Evolutionary conservation across 805 yeast genomes (phyloP), one percentile per base, ranked within the genome.

Genomic region (Candida schatavii): DNA sequence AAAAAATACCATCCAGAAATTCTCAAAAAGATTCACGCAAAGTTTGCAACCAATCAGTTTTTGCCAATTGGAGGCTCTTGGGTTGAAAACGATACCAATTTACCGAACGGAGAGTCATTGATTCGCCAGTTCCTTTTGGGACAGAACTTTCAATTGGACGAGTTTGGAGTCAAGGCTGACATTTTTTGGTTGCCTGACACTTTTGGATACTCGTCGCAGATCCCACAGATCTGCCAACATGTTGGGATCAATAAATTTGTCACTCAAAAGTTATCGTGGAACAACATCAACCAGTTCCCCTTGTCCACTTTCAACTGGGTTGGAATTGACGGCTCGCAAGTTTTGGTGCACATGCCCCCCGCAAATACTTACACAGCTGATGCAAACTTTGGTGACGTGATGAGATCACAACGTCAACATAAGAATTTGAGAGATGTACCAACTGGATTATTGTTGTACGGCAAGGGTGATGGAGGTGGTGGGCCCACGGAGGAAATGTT

Each of bases 391-490:
- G 96, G 97, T 23, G 98, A 93, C 64, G 95, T 90, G 23, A 75
- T 79, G 43, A 75, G 97, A 52, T 83, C 95, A 1, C 75, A 82
- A 42, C 66, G 70, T 20, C 91, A 88, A 56, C 95, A 93, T 66
- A 86, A 90, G 66, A 88, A 90, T 54, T 68, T 86, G 49, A 82
- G 88, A 43, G 79, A 81, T 46, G 89, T 83, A 42, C 91, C 86
- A 45, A 80, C 86, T 7, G 91, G 96, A 0, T 69, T 91, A 52
- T 67, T 93, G 56, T 69, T 89, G 33, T 93, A 78, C 54, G 99
- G 99, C 30, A 83, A 85, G 54, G 99, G 99, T 55, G 99, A 91
- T 60, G 99, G 99, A 53, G 99, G 99, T 47, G 99, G 99, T 49
- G 99, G 99, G 5, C 98, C 99, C 35, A 83, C 88, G 3, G 85